Evolutionary conservation across 2,329 filamentous ascomycete species (phyloP).

Genomic region (Aspergillus viridinutans): DNA sequence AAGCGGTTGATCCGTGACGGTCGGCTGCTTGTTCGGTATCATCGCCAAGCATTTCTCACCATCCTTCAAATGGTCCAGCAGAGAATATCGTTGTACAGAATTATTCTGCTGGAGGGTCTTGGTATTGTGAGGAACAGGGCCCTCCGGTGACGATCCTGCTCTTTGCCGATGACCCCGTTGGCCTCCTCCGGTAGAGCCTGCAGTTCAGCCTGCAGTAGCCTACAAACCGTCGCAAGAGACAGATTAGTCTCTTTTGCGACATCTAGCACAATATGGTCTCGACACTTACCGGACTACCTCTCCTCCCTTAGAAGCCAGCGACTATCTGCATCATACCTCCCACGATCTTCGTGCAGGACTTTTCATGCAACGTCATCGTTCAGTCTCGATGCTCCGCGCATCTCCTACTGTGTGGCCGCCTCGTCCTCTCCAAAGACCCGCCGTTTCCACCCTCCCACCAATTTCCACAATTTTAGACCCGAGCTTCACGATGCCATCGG

Average conservation of each 20-base stretch:
- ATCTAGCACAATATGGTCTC: slow-evolving; percentile 6
- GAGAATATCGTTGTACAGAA: slow-evolving; percentile 1
- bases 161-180: slow-evolving; percentile 30
- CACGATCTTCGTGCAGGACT: slow-evolving; percentile 10
- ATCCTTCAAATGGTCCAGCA: slow-evolving; percentile 14
- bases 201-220: slow-evolving; percentile 31
- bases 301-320: slow-evolving; percentile 3
- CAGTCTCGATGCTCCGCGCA: slow-evolving; percentile 25
- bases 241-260: slow-evolving; percentile 13
- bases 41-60: neutral
- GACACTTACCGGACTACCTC: slow-evolving; percentile 7
- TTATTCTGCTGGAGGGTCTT: slow-evolving; percentile 14
- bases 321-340: slow-evolving; percentile 1
- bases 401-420: slow-evolving; percentile 68
- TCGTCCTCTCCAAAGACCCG: slow-evolving; percentile 71
- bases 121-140: slow-evolving; percentile 15
- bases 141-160: slow-evolving; percentile 16
- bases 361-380: slow-evolving; percentile 30
- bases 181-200: slow-evolving; percentile 28
- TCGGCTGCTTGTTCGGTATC: neutral
- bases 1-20: neutral
- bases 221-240: slow-evolving; percentile 23
- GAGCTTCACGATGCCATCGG: slow-evolving; percentile 33
- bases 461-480: slow-evolving; percentile 70
- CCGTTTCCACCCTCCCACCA: slow-evolving; percentile 62